Conservation (phyloP, 2,329 filamentous ascomycete species). For the Stagonosporopsis vannaccii region DNA sequence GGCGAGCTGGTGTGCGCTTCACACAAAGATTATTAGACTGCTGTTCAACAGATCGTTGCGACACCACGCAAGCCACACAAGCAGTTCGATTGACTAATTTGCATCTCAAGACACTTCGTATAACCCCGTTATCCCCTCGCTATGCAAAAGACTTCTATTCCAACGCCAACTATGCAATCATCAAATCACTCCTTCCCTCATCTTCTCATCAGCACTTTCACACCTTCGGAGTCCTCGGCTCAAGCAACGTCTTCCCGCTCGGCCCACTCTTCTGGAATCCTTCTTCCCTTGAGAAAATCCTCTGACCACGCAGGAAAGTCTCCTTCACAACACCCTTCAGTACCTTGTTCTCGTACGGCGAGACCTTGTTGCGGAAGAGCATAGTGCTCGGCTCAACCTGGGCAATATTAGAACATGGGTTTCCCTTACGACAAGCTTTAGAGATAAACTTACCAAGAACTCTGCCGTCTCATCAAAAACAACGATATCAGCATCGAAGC, state of each 20-base stretch:
- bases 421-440: too few relatives aligned
- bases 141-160: slow-evolving; percentile 9
- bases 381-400: slow-evolving; percentile 71
- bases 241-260: slow-evolving; percentile 59
- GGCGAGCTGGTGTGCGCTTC: background rate
- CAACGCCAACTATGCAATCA: slow-evolving; percentile 24
- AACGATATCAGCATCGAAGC: slow-evolving; percentile 89
- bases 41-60: background rate
- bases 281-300: slow-evolving; percentile 74
- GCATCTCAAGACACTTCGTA: background rate
- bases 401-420: background rate
- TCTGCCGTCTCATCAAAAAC: slow-evolving; percentile 86
- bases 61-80: background rate
- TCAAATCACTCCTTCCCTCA: background rate
- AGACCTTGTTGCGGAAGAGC: slow-evolving; percentile 94
- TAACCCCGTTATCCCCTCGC: background rate
- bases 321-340: slow-evolving; percentile 81
- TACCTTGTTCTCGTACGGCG: slow-evolving; percentile 82
- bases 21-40: background rate
- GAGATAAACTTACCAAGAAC: slow-evolving; percentile 68
- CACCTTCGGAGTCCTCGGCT: slow-evolving; percentile 49
- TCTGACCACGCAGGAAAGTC: slow-evolving; percentile 82
- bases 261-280: slow-evolving; percentile 67
- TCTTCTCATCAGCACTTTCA: background rate
- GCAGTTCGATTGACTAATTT: background rate